Conservation (phyloP, 2,329 filamentous ascomycete genomes). For the Pseudocercospora cruenta region DNA sequence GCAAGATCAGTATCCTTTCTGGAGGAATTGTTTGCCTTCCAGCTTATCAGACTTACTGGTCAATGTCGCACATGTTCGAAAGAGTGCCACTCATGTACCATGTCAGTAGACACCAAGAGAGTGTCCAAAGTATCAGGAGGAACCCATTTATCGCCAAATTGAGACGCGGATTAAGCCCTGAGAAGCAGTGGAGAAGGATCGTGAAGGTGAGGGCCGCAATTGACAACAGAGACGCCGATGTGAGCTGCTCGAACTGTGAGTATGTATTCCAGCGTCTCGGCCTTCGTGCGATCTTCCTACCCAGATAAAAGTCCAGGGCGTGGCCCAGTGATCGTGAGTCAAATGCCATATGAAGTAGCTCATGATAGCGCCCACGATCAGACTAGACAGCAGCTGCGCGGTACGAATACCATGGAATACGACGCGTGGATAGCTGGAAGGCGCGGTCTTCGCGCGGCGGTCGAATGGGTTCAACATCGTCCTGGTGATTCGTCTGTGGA, state of each 20-base stretch:
- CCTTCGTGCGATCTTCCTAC: constrained; percentile 44
- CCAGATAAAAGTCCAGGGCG: constrained; percentile 64
- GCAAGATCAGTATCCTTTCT: constrained; percentile 5
- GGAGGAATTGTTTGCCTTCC: not conserved
- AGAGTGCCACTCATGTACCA: constrained; percentile 61
- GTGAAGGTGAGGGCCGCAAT: constrained; percentile 54
- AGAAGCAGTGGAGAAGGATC: constrained; percentile 55
- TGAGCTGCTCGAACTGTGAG: constrained; percentile 48
- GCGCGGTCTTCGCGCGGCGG: constrained; percentile 41
- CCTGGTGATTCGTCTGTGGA: not conserved
- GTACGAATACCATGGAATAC: constrained; percentile 49
- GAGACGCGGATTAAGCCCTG: constrained; percentile 56
- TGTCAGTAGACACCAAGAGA: constrained; percentile 56
- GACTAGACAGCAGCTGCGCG: constrained; percentile 47
- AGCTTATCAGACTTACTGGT: constrained; percentile 4
- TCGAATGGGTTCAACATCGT: constrained; percentile 32
- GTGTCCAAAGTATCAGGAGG: constrained; percentile 56
- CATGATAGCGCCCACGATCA: constrained; percentile 59
- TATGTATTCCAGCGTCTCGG: not conserved
- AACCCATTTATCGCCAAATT: constrained; percentile 55
- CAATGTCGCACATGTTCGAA: constrained; percentile 50
- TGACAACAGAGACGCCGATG: constrained; percentile 56
- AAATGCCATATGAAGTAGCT: constrained; percentile 61
- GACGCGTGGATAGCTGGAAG: constrained; percentile 51
- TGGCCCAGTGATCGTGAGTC: constrained; percentile 53